Evolutionary conservation across 1,284 basidiomycete genomes (phyloP).

Genomic region (Singerocomus inundabilis): DNA sequence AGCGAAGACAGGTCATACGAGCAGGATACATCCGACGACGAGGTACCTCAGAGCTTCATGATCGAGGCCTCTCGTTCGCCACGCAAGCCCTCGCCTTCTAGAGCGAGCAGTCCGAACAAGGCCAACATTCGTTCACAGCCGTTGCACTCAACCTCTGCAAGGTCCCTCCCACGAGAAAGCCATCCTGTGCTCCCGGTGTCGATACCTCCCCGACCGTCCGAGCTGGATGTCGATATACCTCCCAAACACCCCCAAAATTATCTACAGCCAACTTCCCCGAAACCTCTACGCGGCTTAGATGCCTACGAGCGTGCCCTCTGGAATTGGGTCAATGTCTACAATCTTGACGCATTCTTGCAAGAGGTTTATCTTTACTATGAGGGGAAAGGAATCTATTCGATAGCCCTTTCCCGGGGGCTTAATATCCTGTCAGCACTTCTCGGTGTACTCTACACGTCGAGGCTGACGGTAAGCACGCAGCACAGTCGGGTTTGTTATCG

Average conservation of each 20-base stretch:
- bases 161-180: conserved; percentile 42
- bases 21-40: conserved; percentile 68
- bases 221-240: conserved; percentile 44
- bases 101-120: conserved; percentile 34
- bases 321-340: conserved; percentile 99
- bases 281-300: conserved; percentile 69
- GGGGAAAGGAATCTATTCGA: conserved; percentile 94
- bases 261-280: conserved; percentile 35
- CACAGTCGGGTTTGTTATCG: conserved; percentile 95
- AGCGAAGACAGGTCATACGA: conserved; percentile 57
- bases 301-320: conserved; percentile 90
- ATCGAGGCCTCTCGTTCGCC: conserved; percentile 54
- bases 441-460: conserved; percentile 13
- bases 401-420: conserved; percentile 81
- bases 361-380: conserved; percentile 96
- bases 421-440: conserved; percentile 81
- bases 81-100: conserved; percentile 33
- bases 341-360: conserved; percentile 92
- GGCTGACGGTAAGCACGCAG: conserved; percentile 45
- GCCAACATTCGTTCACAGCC: conserved; percentile 44
- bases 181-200: conserved; percentile 40
- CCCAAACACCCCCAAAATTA: conserved; percentile 21
- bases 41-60: conserved; percentile 81
- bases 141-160: conserved; percentile 45
- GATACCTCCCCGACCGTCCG: conserved; percentile 68